Conservation (phyloP, 2,329 filamentous ascomycete species). For the Colletotrichum tofieldiae region DNA sequence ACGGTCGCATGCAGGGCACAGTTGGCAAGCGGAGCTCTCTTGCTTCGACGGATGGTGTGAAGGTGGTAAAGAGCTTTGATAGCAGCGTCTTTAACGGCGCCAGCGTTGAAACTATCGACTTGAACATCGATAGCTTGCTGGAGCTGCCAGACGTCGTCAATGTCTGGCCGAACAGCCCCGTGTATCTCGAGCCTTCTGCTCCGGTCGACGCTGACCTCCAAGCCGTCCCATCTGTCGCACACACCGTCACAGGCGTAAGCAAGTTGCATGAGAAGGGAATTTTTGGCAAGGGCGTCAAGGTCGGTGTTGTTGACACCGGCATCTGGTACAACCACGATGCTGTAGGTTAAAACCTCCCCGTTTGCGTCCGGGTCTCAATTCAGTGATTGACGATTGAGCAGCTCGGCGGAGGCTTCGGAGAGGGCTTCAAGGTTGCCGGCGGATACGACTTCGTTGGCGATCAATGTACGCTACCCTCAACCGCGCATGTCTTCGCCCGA, state of each 20-base stretch:
- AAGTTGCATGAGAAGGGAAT: conserved; percentile 56
- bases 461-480: conserved; percentile 6
- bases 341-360: conserved; percentile 44
- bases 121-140: conserved; percentile 53
- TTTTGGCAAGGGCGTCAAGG: conserved; percentile 55
- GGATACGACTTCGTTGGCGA: conserved; percentile 49
- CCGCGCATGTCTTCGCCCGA: not conserved
- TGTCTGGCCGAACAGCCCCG: conserved; percentile 50
- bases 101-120: conserved; percentile 50
- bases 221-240: conserved; percentile 42
- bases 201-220: not conserved
- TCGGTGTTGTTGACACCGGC: conserved; percentile 59
- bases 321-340: conserved; percentile 58
- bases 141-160: conserved; percentile 54
- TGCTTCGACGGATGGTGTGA: conserved; percentile 20
- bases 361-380: not conserved
- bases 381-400: not conserved
- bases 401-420: conserved; percentile 38
- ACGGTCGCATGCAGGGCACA: not conserved
- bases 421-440: conserved; percentile 44
- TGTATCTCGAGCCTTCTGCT: conserved; percentile 24
- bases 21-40: conserved; percentile 2
- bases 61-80: conserved; percentile 30
- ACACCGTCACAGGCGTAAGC: conserved; percentile 57
- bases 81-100: conserved; percentile 55